These are phyloP conservation scores for Boletus subluridellus DNA, from an alignment of 1,284 basidiomycete species.

Conservation along the genomic window DNA sequence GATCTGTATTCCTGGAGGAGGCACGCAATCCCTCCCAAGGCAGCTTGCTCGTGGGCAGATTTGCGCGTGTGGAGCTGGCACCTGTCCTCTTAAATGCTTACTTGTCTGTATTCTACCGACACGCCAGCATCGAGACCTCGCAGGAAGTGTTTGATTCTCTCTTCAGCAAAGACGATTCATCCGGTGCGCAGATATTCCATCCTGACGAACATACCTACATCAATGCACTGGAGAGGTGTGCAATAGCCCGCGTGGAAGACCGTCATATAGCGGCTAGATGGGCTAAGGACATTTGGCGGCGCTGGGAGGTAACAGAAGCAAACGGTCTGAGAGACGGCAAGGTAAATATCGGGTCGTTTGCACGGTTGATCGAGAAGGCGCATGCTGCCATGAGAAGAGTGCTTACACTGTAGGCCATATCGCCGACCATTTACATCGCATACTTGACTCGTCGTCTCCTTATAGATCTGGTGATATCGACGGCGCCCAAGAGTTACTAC, in stretches of 20 bases:
- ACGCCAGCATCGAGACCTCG: slow-evolving; percentile 51
- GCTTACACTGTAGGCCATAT: slow-evolving; percentile 50
- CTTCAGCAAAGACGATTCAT: slow-evolving; percentile 31
- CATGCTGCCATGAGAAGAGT: slow-evolving; percentile 64
- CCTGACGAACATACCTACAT: slow-evolving; percentile 59
- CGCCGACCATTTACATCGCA: neutral
- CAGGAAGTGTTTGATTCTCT: slow-evolving; percentile 47
- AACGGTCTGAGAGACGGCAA: slow-evolving; percentile 22
- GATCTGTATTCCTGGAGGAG: slow-evolving; percentile 12
- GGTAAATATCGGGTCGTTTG: slow-evolving; percentile 26
- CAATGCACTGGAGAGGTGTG: slow-evolving; percentile 67
- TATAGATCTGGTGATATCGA: slow-evolving; percentile 50
- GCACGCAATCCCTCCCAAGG: neutral
- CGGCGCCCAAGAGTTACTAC: slow-evolving; percentile 51
- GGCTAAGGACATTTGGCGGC: slow-evolving; percentile 55
- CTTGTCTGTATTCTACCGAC: slow-evolving; percentile 71
- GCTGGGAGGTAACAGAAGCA: slow-evolving; percentile 51
- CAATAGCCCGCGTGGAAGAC: slow-evolving; percentile 47
- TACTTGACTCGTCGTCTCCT: neutral
- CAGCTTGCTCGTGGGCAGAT: slow-evolving; percentile 36
- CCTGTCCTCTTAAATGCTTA: slow-evolving; percentile 78
- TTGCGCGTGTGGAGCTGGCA: slow-evolving; percentile 59
- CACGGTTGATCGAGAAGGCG: slow-evolving; percentile 55
- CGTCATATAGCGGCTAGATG: slow-evolving; percentile 46
- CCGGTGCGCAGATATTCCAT: slow-evolving; percentile 27